phyloP scores from a whole-genome alignment of 371 early-diverging fungal genomes.

The Polyrhizophydium stewartii region DNA sequence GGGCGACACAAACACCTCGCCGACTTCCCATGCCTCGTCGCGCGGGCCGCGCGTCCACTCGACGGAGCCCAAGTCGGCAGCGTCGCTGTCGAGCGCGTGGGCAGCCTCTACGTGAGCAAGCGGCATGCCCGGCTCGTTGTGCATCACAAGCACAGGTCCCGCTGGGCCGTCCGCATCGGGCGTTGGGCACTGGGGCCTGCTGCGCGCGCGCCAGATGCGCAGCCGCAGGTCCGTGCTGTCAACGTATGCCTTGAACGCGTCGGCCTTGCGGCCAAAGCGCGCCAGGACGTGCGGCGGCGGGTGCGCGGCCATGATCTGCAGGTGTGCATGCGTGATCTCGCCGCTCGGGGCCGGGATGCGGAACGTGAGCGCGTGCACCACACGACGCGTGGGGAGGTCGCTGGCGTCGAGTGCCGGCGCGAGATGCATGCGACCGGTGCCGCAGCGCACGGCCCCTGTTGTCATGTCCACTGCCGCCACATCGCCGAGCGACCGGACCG shows the following conservation, averaged over 20 bases:
- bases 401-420: background rate
- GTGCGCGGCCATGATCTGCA: constrained; percentile 20
- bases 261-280: background rate
- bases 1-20: constrained; percentile 28
- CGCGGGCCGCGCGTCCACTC: constrained; percentile 7
- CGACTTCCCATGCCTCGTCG: constrained; percentile 22
- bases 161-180: too few species aligned
- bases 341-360: background rate
- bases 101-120: too few species aligned
- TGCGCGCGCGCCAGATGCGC: background rate
- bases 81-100: too few species aligned
- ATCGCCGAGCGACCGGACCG: background rate
- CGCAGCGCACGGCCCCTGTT: constrained; percentile 4
- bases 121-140: too few species aligned
- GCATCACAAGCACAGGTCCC: too few species aligned
- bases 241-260: background rate
- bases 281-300: background rate
- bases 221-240: background rate
- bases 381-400: background rate
- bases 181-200: too few species aligned
- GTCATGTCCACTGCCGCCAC: constrained; percentile 2
- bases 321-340: constrained; percentile 5
- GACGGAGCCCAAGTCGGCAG: constrained; percentile 5
- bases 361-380: constrained; percentile 9
- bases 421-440: background rate